Conservation (phyloP, 2,329 filamentous ascomycete species). For the Paracorniculantispora psalliotae region DNA sequence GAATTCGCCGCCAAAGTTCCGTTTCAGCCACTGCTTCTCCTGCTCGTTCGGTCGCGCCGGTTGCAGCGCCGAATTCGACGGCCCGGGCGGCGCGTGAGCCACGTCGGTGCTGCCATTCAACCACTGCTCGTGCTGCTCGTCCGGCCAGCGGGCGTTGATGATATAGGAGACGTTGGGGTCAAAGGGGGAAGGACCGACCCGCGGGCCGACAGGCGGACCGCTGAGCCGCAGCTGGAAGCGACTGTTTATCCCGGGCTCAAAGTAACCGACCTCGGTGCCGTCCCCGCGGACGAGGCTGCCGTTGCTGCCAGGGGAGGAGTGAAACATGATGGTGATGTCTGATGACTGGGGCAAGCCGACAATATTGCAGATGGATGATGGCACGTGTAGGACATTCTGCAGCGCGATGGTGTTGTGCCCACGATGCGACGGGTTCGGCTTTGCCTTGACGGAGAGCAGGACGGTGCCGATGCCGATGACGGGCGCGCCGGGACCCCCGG, state of each 20-base stretch:
- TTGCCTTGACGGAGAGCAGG: background rate
- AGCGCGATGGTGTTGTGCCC: background rate
- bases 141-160: background rate
- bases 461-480: background rate
- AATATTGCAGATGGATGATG: conserved; percentile 5
- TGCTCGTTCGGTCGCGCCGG: background rate
- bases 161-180: background rate
- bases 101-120: too few species aligned
- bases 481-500: too few species aligned
- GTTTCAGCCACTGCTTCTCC: conserved; percentile 32
- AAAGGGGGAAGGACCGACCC: background rate
- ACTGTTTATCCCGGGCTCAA: background rate
- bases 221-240: background rate
- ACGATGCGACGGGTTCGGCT: background rate
- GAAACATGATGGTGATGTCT: background rate
- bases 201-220: background rate
- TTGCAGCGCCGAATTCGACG: too few species aligned
- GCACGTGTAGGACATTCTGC: conserved; percentile 10
- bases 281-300: background rate
- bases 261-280: background rate
- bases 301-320: background rate
- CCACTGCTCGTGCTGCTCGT: background rate
- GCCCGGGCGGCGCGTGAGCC: too few species aligned
- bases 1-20: conserved; percentile 27
- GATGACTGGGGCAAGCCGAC: background rate